Evolutionary conservation across 805 yeast species (phyloP), one percentile per base, ranked within the genome.

Genomic region (Ogataea paraovalis): DNA sequence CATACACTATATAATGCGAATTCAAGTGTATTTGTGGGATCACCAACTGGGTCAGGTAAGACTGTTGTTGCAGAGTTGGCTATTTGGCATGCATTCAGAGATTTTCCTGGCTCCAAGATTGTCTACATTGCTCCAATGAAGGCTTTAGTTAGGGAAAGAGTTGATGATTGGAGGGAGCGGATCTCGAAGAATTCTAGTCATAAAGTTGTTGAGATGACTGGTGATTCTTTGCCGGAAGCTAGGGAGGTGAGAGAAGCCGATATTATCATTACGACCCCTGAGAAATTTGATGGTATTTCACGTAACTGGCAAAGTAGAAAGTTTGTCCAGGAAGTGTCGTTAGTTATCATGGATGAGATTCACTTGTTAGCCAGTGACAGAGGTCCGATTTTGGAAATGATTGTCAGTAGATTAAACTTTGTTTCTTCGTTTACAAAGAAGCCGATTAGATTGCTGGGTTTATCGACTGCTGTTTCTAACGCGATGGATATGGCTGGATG

Each of bases 1-100:
- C 96, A 91, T 61, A 79, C 96, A 0, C 68, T 94, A 41, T 94
- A 91, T 68, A 82, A 94, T 64, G 70, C 85, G 1, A 79, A 85
- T 52, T 76, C 85, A 1, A 87, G 86, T 62, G 91, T 85, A 0
- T 87, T 94, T 65, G 87, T 94, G 40, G 99, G 99, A 9, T 90
- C 98, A 0, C 99, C 99, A 2, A 94, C 99, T 2, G 99, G 99
- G 21, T 92, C 97, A 0, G 99, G 99, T 56, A 94, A 94, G 66
- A 94, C 99, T 0, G 85, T 94, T 30, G 98, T 95, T 25, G 96
- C 98, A 0, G 99, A 94, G 62, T 68, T 94, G 47, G 98, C 98
- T 0, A 87, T 94, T 14, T 94, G 98, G 97, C 92, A 90, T 63
- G 97, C 99, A 0, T 86, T 92, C 64, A 79, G 76, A 41, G 85